Percentiles rank a stretch among this genome's conserved stretches.
Conservation (phyloP, 1,284 basidiomycete genomes). For the Athelia psychrophila region DNA sequence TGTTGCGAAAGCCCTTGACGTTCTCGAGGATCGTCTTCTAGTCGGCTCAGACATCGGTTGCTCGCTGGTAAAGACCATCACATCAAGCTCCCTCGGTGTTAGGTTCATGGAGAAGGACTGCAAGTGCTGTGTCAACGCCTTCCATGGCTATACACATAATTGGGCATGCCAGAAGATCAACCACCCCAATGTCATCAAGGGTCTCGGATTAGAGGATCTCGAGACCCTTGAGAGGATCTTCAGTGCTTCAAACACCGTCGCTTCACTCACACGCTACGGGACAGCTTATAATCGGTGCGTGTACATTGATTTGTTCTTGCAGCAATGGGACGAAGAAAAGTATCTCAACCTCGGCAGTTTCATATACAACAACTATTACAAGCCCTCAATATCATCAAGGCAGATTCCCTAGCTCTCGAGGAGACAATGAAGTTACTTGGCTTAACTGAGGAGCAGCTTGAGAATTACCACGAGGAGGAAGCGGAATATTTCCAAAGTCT, state of each 20-base stretch:
- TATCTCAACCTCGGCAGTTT: slow-evolving; percentile 14
- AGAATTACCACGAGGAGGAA: slow-evolving; percentile 11
- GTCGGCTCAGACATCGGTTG: neutral
- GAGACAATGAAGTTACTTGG: slow-evolving; percentile 8
- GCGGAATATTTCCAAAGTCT: slow-evolving; percentile 12
- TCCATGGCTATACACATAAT: neutral
- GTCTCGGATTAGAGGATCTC: neutral
- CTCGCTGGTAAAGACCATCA: neutral
- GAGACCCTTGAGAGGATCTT: neutral
- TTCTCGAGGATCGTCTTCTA: neutral
- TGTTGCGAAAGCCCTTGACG: neutral
- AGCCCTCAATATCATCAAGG: slow-evolving; percentile 18
- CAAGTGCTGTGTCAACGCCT: neutral
- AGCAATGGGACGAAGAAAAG: slow-evolving; percentile 8
- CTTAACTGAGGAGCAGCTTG: slow-evolving; percentile 6
- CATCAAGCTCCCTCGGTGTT: neutral
- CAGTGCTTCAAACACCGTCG: neutral
- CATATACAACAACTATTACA: slow-evolving; percentile 24
- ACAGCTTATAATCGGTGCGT: neutral
- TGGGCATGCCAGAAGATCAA: neutral
- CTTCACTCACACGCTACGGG: neutral
- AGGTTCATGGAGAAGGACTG: neutral
- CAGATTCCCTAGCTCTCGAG: slow-evolving; percentile 3
- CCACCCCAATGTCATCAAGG: neutral
- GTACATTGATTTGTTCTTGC: slow-evolving; percentile 5